Base-by-base conservation (phyloP, 192 early-diverging fungal genomes). In the Coemansia sp. region DNA sequence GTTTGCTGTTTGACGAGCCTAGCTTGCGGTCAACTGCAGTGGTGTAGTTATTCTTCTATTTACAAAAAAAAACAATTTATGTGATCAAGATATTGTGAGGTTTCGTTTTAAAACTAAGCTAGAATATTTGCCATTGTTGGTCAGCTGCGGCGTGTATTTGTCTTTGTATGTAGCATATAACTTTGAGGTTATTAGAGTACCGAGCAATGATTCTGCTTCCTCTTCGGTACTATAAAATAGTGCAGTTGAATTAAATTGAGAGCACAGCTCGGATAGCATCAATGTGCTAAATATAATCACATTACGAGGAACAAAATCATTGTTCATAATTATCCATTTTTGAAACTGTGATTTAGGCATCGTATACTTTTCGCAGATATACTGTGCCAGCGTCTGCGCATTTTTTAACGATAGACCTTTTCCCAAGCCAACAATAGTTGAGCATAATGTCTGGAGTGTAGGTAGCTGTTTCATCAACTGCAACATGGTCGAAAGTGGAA, bases 1-100 rank as follows among this genome's bases (percentile, higher is more conserved):
- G 83, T 27, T 52, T 92, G 53, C 67, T 92, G 23, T 90, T 92
- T 66, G 88, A 92, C 51, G 63, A 73, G 43, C 81, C 84, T 2
- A 76, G 75, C 48, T 38, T 32, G 19, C 41, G 43, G 21, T 53
- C 3, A 23, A 14, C 60, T 4, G 74, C 37, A 2, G 41, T 19
- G 35, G 47, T 25, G 4, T 32, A 10, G 6, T 35, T 35, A 35
- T 35, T 35, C 21, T 27, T 32, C 8, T 32, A 32, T 32, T 14
- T 43, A 10, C 43, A 3, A 58, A 15, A 21, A 58, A 32, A 27
- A 32, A 32, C 6, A 6, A 32, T 32, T 32, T 5, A 32, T 6
- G 29, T 32, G 29, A 32, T 32, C 6, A 32, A 32, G 29, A 32
- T 1, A 29, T 2, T 27, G 58, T 11, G 8, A 21, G 19, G 27